A percentile compares a stretch with the other conserved stretches of the same genome.
These are phyloP conservation scores for Trametes hirsuta DNA, from an alignment of 1,284 basidiomycete species.

Conservation along the genomic window DNA sequence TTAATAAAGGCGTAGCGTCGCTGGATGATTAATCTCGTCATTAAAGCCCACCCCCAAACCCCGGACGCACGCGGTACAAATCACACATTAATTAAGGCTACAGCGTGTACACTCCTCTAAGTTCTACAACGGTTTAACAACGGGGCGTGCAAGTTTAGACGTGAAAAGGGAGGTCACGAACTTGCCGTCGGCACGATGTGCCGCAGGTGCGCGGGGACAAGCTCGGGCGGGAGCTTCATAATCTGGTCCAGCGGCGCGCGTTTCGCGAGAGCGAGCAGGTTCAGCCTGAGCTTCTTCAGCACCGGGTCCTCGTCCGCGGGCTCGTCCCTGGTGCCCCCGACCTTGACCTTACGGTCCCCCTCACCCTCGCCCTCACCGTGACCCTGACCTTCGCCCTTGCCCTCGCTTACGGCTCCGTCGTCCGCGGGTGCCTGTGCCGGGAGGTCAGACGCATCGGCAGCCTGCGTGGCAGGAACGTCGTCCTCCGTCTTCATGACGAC, in stretches of 20 bases:
- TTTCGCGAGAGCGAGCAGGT: slow-evolving; percentile 72
- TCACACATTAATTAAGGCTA: too few relatives aligned
- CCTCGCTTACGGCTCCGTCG: background rate
- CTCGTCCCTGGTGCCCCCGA: slow-evolving; percentile 1
- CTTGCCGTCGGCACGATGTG: slow-evolving; percentile 53
- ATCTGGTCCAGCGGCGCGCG: slow-evolving; percentile 74
- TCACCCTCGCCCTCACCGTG: background rate
- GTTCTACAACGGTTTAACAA: too few relatives aligned
- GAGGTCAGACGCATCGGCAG: too few relatives aligned
- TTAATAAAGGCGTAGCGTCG: too few relatives aligned
- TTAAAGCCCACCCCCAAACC: too few relatives aligned
- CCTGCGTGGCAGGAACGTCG: background rate
- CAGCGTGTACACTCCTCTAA: too few relatives aligned
- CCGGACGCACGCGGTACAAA: too few relatives aligned
- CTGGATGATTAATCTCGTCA: too few relatives aligned
- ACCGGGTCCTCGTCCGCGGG: slow-evolving; percentile 49
- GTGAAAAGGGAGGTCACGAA: background rate
- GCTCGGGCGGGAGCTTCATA: slow-evolving; percentile 61
- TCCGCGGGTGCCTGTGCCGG: background rate
- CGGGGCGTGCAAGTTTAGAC: too few relatives aligned
- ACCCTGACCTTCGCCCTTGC: background rate
- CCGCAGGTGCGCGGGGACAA: slow-evolving; percentile 68
- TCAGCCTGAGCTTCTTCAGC: slow-evolving; percentile 61
- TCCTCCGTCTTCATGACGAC: slow-evolving; percentile 25
- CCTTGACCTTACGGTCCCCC: background rate